Evolutionary conservation across 2,329 filamentous ascomycete species (phyloP).

Genomic region (Magnaporthales sp.): DNA sequence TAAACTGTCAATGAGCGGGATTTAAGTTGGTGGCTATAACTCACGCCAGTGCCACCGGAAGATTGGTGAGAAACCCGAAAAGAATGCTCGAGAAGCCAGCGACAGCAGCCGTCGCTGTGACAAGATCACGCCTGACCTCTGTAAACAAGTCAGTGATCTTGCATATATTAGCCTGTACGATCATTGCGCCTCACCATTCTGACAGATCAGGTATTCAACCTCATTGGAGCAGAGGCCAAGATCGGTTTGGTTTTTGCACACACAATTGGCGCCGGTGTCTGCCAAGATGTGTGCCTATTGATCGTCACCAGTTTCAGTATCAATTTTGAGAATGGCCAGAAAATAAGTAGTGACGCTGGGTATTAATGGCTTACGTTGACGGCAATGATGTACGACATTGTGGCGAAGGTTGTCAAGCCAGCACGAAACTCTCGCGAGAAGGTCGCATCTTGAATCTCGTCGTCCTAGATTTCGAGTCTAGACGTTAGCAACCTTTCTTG

Average conservation of each 20-base stretch:
- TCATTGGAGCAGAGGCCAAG: slow-evolving; percentile 36
- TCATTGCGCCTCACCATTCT: neutral
- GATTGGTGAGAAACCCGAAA: slow-evolving; percentile 75
- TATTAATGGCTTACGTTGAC: slow-evolving; percentile 42
- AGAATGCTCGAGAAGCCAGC: slow-evolving; percentile 65
- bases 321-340: neutral
- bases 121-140: slow-evolving; percentile 65
- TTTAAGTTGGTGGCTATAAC: slow-evolving; percentile 14
- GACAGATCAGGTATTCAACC: slow-evolving; percentile 3
- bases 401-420: slow-evolving; percentile 70
- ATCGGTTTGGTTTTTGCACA: slow-evolving; percentile 42
- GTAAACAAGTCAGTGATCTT: slow-evolving; percentile 4
- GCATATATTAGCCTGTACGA: neutral
- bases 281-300: slow-evolving; percentile 62
- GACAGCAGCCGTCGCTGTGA: slow-evolving; percentile 77
- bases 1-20: too few relatives aligned
- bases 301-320: neutral
- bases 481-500: neutral
- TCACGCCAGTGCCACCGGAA: slow-evolving; percentile 69
- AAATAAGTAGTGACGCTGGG: neutral
- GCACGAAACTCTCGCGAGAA: slow-evolving; percentile 75
- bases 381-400: slow-evolving; percentile 81
- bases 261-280: slow-evolving; percentile 69
- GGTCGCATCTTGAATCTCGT: slow-evolving; percentile 57
- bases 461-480: slow-evolving; percentile 24